Conservation (phyloP, 495 filamentous ascomycete genomes). For the Usnea hakonensis region DNA sequence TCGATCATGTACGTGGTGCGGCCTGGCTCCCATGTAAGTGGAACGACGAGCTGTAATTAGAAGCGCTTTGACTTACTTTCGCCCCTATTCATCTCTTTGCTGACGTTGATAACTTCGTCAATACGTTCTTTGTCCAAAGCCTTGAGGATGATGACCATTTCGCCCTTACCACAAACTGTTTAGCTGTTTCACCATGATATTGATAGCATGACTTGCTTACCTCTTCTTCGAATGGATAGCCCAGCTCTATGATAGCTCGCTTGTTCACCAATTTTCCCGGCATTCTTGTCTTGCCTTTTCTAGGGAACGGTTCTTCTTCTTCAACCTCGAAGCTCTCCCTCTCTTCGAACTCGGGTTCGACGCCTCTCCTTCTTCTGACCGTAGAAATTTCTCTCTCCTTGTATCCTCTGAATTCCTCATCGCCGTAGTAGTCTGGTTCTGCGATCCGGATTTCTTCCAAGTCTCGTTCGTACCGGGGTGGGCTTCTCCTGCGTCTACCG, state of each 20-base stretch:
- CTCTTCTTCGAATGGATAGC: constrained; percentile 82
- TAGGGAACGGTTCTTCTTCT: constrained; percentile 54
- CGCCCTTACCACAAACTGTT: constrained; percentile 44
- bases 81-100: constrained; percentile 49
- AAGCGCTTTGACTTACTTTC: constrained; percentile 29
- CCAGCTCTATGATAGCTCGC: constrained; percentile 69
- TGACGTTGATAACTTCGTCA: constrained; percentile 75
- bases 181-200: background rate
- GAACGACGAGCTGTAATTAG: background rate
- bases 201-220: constrained; percentile 37
- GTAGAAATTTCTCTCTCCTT: constrained; percentile 43
- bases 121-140: constrained; percentile 85
- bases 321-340: constrained; percentile 23
- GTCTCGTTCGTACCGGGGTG: constrained; percentile 43
- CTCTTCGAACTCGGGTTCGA: constrained; percentile 31
- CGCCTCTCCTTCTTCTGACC: constrained; percentile 38
- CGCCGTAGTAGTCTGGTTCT: constrained; percentile 58
- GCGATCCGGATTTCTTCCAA: constrained; percentile 59
- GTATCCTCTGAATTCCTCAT: constrained; percentile 57
- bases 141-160: constrained; percentile 66
- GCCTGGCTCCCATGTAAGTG: constrained; percentile 9
- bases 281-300: constrained; percentile 82
- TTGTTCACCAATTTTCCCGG: constrained; percentile 67
- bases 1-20: constrained; percentile 35
- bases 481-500: constrained; percentile 29